Conservation (phyloP, 2,329 filamentous ascomycete genomes). For the Pseudopithomyces chartarum region DNA sequence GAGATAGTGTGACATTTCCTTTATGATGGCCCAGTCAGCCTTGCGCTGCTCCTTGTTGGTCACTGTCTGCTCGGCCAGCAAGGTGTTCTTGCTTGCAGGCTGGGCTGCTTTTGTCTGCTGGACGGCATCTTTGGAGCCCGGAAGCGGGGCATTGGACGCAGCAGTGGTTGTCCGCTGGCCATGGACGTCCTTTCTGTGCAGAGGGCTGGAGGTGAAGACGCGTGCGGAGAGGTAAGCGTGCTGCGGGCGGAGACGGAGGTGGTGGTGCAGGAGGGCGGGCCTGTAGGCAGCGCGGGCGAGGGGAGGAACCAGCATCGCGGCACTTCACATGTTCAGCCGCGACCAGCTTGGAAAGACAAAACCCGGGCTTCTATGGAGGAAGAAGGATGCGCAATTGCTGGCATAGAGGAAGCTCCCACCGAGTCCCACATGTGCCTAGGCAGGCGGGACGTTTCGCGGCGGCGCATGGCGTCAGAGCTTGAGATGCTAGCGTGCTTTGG, state of each 20-base stretch:
- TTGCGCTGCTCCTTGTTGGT: slow-evolving; percentile 87
- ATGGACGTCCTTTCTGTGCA: slow-evolving; percentile 51
- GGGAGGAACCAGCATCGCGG: slow-evolving; percentile 42
- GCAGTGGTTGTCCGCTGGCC: slow-evolving; percentile 28
- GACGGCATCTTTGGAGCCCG: slow-evolving; percentile 24
- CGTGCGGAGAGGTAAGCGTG: slow-evolving; percentile 25
- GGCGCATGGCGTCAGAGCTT: slow-evolving; percentile 7
- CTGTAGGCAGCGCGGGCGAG: slow-evolving; percentile 42
- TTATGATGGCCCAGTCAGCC: slow-evolving; percentile 98
- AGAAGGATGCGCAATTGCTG: neutral
- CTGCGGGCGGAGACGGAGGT: slow-evolving; percentile 4
- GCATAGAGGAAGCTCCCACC: neutral
- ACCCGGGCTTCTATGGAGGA: neutral
- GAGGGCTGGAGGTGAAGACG: slow-evolving; percentile 51
- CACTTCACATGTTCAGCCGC: slow-evolving; percentile 12
- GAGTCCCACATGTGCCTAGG: neutral
- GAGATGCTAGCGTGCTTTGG: slow-evolving; percentile 9
- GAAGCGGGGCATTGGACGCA: neutral
- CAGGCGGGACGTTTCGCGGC: neutral
- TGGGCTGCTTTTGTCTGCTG: slow-evolving; percentile 29
- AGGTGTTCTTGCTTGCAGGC: slow-evolving; percentile 54
- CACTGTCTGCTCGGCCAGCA: slow-evolving; percentile 68
- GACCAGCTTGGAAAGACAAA: neutral
- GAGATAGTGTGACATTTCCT: slow-evolving; percentile 93
- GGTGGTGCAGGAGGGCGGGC: slow-evolving; percentile 29